Base-by-base conservation (phyloP, 441 rosid genomes). In the Rhodomyrtus psidioides region DNA sequence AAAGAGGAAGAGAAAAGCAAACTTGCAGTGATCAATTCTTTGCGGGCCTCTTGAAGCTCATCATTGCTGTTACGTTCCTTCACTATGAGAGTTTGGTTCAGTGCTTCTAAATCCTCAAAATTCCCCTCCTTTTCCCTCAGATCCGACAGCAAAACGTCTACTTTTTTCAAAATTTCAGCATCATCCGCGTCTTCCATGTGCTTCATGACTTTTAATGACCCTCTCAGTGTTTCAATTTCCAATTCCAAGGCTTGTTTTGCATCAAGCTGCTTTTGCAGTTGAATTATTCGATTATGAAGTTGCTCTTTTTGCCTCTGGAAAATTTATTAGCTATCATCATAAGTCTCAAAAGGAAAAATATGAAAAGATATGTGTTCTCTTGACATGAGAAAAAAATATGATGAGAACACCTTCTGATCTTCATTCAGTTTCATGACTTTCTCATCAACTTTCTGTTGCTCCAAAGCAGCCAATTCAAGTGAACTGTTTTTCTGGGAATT, bases 31-130 rank as follows among this genome's bases (percentile, higher is more conserved):
- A 97, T 92, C 87, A 97, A 83, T 89, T 94, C 99, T 87, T 92
- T 95, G 42, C 99, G 95, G 84, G 97, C 98, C 30, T 95, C 99
- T 89, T 95, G 98, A 85, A 97, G 93, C 91, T 96, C 99, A 86
- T 95, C 95, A 86, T 95, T 97, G 92, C 92, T 96, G 93, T 88
- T 91, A 12, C 95, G 94, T 89, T 97, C 98, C 88, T 90, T 92
- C n/a, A 96, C 93, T 62, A 95, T 89, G 83, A 97, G 98, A 51
- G 94, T 88, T 90, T 96, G 98, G 91, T 94, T 93, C 87, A 95
- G 87, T 53, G 94, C 89, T 83, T 95, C 95, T 85, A 95, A 42
- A 86, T 92, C 92, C 24, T 93, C 95, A 76, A 93, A 93, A n/a
- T 96, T 95, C 86, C 85, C 93, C 91, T 96, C 99, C 88, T 93